Base-by-base conservation (phyloP, 2,329 filamentous ascomycete species). In the Akanthomyces uredinophilus region DNA sequence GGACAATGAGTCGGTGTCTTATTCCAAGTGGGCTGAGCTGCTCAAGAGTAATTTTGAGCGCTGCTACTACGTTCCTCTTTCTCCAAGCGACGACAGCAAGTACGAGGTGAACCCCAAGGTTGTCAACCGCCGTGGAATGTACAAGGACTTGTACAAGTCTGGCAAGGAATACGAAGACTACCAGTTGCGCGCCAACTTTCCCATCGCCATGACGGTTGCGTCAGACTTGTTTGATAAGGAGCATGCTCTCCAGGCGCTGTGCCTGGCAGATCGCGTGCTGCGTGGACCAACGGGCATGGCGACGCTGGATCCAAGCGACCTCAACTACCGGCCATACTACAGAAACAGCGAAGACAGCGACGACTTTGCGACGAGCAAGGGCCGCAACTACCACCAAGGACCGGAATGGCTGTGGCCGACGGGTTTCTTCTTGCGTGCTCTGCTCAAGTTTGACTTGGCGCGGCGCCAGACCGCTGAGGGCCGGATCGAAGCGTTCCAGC, bases 321-420 rank as follows among this genome's bases (percentile, higher is more conserved):
- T 92, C 61, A 96, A 99, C 77, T 99, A 99, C 77, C 87, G 91
- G 3, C 93, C 93, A 0, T 91, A 95, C 79, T 99, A 99, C 78
- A 87, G 89, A 80, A 99, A 99, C 78, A 90, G 89, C 67, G 94
- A 98, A 70, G 95, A 99, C 75, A 94, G 89, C 64, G 86, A 85
- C 14, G 91, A 98, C 74, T 98, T 97, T 71, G 85, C 91, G 13
- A 98, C 94, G 0, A 87, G 90, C 68, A 98, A 98, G 76, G 95
- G 95, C 55, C 84, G 95, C 62, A 99, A 98, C 76, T 99, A 99
- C 77, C 95, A 99, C 75, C 94, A 98, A 74, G 95, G 95, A 5
- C 96, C 95, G 0, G 95, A 99, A 74, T 99, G 95, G 95, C 79
- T 97, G 27, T 99, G 95, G 95, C 96, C 94, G 0, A 94, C 92